Evolutionary conservation across 139 green algal genomes (phyloP).

Genomic region (Edaphochlamys debaryana): DNA sequence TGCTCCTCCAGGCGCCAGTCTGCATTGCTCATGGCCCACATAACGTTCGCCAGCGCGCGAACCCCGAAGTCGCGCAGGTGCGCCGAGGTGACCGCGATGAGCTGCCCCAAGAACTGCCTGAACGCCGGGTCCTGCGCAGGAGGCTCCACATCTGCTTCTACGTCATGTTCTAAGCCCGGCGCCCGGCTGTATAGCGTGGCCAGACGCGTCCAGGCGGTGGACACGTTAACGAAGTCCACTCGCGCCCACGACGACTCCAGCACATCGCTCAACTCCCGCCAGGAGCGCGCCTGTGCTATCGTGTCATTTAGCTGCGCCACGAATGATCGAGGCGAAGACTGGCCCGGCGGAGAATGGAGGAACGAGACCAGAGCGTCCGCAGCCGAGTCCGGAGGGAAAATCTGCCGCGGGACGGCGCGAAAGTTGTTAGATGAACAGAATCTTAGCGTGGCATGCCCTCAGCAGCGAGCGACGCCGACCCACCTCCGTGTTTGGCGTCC

Average conservation of each 20-base stretch:
- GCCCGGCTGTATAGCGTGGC: neutral
- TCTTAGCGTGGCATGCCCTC: no score
- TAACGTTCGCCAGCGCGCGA: constrained; percentile 23
- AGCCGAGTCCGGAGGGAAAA: no score
- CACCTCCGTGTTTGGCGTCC: no score
- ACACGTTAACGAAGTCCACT: constrained; percentile 28
- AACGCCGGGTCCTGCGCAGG: neutral
- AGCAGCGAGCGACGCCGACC: no score
- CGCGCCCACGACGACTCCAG: neutral
- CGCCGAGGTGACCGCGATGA: neutral
- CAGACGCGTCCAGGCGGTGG: constrained; percentile 20
- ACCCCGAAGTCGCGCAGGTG: constrained; percentile 17
- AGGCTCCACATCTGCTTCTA: no score
- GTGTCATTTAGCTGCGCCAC: constrained; percentile 2
- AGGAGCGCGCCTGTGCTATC: neutral
- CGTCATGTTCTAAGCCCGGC: no score
- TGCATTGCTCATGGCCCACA: constrained; percentile 31
- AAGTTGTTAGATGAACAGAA: no score
- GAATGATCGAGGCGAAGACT: no score
- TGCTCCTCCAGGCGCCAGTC: constrained; percentile 34
- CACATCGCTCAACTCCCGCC: constrained; percentile 18
- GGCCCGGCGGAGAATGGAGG: no score
- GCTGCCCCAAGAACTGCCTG: constrained; percentile 5
- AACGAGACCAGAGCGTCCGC: no score
- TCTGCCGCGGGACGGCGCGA: no score